phyloP scores from a whole-genome alignment of 1,284 basidiomycete genomes.

The Chondrostereum purpureum region DNA sequence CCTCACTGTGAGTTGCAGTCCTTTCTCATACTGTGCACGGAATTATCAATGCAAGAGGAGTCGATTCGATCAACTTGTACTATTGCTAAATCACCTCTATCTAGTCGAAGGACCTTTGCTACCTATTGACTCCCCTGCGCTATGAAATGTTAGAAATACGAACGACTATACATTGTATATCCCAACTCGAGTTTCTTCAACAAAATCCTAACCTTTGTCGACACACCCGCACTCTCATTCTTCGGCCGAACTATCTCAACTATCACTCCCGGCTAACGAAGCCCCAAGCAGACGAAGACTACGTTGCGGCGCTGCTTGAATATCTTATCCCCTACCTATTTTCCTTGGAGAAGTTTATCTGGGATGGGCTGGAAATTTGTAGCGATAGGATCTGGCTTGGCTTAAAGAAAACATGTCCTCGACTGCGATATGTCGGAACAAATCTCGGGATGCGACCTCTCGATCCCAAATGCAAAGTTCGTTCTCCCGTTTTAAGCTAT shows the following conservation, averaged over 20 bases:
- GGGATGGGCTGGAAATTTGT: conserved; percentile 40
- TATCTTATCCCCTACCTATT: conserved; percentile 23
- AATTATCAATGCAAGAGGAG: too few species aligned
- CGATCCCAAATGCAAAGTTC: conserved; percentile 25
- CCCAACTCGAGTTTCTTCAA: not conserved
- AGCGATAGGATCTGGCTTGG: conserved; percentile 31
- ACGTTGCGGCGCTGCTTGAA: conserved; percentile 29
- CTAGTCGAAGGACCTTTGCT: not conserved
- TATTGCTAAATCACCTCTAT: not conserved
- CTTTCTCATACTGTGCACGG: too few species aligned
- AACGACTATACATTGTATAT: not conserved
- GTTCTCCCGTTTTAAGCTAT: not conserved
- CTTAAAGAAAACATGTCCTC: conserved; percentile 30
- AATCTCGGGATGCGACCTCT: conserved; percentile 32
- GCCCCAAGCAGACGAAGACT: conserved; percentile 24
- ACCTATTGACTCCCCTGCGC: not conserved
- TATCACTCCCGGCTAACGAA: not conserved
- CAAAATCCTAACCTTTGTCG: not conserved
- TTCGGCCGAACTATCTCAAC: not conserved
- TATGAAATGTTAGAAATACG: not conserved
- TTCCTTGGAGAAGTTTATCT: conserved; percentile 35
- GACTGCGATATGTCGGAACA: conserved; percentile 32
- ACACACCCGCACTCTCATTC: not conserved
- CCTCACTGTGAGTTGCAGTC: too few species aligned
- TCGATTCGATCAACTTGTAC: too few species aligned